These are phyloP conservation scores for Jatropha multifida DNA, from an alignment of 441 rosid species.

Conservation along the genomic window DNA sequence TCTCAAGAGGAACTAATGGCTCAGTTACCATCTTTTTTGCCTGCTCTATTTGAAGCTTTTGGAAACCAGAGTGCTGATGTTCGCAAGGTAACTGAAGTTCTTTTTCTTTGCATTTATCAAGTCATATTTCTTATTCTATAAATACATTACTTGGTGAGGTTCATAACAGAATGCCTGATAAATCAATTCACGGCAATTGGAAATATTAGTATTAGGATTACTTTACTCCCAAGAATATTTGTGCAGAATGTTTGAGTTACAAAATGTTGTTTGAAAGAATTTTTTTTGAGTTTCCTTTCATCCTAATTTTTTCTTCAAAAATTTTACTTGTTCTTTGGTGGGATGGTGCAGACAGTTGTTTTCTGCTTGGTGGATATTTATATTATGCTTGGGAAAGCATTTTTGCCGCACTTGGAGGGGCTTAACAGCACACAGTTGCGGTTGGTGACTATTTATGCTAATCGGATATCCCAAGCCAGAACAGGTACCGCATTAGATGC, in stretches of 20 bases:
- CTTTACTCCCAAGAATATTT: too few species aligned
- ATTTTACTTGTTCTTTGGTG: not conserved
- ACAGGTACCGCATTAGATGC: constrained; percentile 66
- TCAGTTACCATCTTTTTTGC: constrained; percentile 84
- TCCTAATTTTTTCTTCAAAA: not conserved
- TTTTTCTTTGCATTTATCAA: not conserved
- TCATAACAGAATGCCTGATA: not conserved
- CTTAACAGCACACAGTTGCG: constrained; percentile 89
- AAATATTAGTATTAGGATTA: too few species aligned
- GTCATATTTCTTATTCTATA: not conserved
- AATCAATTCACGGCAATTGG: too few species aligned
- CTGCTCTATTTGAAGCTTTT: constrained; percentile 95
- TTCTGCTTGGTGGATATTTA: constrained; percentile 98
- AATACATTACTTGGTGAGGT: not conserved
- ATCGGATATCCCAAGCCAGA: constrained; percentile 96
- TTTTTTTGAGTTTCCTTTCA: too few species aligned
- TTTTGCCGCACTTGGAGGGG: constrained; percentile 91
- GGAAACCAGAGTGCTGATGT: constrained; percentile 96
- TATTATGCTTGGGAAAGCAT: constrained; percentile 95
- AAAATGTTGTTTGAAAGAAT: too few species aligned
- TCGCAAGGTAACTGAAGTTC: constrained; percentile 66
- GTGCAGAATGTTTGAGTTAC: too few species aligned
- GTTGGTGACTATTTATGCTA: constrained; percentile 93
- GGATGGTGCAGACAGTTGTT: constrained; percentile 76
- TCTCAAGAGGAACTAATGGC: constrained; percentile 85